Percentiles rank a stretch among this genome's conserved stretches.
Evolutionary conservation across 2,329 filamentous ascomycete species (phyloP).

Genomic region (Colletotrichum musicola): DNA sequence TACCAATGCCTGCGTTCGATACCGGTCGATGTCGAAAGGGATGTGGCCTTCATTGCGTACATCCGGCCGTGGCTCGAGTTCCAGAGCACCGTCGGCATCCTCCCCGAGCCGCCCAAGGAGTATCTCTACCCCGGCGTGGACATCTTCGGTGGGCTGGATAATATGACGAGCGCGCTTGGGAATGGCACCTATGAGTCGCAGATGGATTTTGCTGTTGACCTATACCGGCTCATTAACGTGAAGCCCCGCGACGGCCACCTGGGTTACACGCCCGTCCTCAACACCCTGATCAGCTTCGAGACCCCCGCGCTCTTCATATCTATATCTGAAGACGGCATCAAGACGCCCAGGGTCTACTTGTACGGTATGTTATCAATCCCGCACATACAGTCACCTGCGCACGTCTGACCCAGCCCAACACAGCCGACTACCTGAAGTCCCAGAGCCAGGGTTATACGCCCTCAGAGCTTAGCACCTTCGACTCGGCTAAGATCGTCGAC

Average conservation of each 20-base stretch:
- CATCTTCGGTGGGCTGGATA: conserved; percentile 40
- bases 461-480: conserved; percentile 26
- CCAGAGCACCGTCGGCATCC: conserved; percentile 41
- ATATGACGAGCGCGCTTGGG: conserved; percentile 38
- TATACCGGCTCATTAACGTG: conserved; percentile 38
- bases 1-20: conserved; percentile 41
- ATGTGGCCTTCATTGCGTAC: conserved; percentile 39
- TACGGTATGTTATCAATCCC: neutral
- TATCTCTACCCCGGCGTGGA: conserved; percentile 43
- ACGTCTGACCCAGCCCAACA: too few relatives aligned
- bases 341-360: conserved; percentile 35
- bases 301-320: conserved; percentile 38
- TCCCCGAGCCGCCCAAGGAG: conserved; percentile 38
- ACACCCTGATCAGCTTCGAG: conserved; percentile 28
- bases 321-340: conserved; percentile 38
- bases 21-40: conserved; percentile 32
- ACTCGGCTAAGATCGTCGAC: conserved; percentile 16
- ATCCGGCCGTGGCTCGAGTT: conserved; percentile 39
- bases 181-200: conserved; percentile 37
- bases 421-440: conserved; percentile 36
- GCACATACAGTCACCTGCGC: neutral
- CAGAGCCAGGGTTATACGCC: conserved; percentile 14
- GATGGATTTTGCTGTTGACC: conserved; percentile 39
- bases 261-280: conserved; percentile 26
- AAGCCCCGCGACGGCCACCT: conserved; percentile 40